Evolutionary conservation across 768 basidiomycete species (phyloP).

Genomic region (Dendrothele bispora): DNA sequence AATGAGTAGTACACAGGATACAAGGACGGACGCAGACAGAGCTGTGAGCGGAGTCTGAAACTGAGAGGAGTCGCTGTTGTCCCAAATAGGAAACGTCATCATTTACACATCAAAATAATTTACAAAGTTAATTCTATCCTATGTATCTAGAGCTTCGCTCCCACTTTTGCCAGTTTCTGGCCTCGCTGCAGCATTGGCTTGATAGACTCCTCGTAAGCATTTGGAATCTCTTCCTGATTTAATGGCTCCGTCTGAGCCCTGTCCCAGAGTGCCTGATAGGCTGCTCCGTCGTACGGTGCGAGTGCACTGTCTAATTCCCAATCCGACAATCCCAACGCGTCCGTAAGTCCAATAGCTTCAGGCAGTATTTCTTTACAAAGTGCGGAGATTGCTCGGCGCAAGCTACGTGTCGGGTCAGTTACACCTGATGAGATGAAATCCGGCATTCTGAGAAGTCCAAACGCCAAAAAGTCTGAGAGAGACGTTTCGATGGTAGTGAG

Average conservation of each 20-base stretch:
- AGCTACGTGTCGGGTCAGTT: conserved; percentile 43
- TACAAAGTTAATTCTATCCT: no score
- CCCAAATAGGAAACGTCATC: no score
- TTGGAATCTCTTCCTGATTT: conserved; percentile 49
- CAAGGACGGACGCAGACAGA: no score
- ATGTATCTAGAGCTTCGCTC: conserved; percentile 40
- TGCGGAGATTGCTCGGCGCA: conserved; percentile 50
- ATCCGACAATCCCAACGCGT: conserved; percentile 74
- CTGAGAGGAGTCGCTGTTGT: no score
- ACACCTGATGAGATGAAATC: conserved; percentile 4
- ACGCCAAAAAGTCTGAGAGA: conserved; percentile 60
- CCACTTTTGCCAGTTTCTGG: conserved; percentile 28
- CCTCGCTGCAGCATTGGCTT: conserved; percentile 53
- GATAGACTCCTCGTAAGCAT: conserved; percentile 59
- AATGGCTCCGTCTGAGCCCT: conserved; percentile 59
- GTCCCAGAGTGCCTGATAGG: conserved; percentile 68
- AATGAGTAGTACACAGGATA: no score
- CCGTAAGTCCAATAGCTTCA: conserved; percentile 65
- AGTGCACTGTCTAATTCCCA: conserved; percentile 74
- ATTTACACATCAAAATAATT: no score
- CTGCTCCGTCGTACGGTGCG: conserved; percentile 62
- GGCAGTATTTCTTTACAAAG: conserved; percentile 56
- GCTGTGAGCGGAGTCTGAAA: no score
- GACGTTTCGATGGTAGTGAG: conserved; percentile 55
- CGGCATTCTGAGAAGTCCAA: conserved; percentile 37